Evolutionary conservation across 805 yeast species (phyloP), one percentile per base, ranked within the genome.

Genomic region (Lipomyces lipofer): DNA sequence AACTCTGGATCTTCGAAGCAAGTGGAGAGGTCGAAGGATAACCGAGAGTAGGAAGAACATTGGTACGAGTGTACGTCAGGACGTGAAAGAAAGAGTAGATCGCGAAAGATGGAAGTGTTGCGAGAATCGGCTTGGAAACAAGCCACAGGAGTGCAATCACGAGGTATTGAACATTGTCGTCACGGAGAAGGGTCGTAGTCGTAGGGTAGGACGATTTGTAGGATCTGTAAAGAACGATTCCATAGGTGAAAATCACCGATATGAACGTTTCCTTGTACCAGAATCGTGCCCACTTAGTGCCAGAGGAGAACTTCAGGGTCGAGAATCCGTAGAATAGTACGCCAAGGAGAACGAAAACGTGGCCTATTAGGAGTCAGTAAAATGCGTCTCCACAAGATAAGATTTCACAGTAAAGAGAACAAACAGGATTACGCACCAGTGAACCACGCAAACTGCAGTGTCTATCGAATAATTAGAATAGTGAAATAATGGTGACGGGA

Each of bases 71-170:
- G 73, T 88, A 92, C 17, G 85, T 83, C 65, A 90, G 74, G 9
- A 82, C 83, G 69, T 91, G 97, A 81, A 92, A 90, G 17, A 83
- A 67, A 6, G 97, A 85, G 70, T 86, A 91, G 52, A 87, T 73
- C 43, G 81, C 74, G 67, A 86, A 89, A 51, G 97, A 95, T 22
- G 84, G 68, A 59, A 85, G 72, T 1, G 95, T 78, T 51, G 87
- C 67, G 30, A 80, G 70, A 59, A 80, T 79, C 56, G 78, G 80
- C 44, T 85, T 82, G 62, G 89, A 78, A 54, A 83, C 67, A 65
- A 78, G 71, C 82, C 83, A 81, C 40, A 74, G 75, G 57, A 78
- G 60, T 46, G 83, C 83, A 54, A 83, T 71, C 27, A 49, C 17
- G 49, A 87, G 75, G 71, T 90, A 91, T 62, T 88, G 92, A 52